phyloP scores from a whole-genome alignment of 2,329 filamentous ascomycete species.

The Epichloe coenophiala region DNA sequence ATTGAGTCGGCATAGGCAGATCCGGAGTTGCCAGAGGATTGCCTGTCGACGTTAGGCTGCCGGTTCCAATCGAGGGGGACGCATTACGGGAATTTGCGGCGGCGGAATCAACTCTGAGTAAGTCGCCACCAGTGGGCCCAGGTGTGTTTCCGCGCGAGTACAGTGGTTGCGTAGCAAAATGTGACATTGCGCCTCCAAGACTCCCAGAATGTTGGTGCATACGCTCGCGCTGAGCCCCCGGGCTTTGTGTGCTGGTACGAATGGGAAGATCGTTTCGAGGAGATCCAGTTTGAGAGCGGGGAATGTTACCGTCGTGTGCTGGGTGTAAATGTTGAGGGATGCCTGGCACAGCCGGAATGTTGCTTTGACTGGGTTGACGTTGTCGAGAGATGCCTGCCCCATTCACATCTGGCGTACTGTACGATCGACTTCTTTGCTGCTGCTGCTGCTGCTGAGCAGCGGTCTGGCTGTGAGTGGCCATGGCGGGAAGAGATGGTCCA shows the following conservation, averaged over 20 bases:
- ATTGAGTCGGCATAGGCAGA: slow-evolving; percentile 51
- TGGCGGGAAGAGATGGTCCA: slow-evolving; percentile 66
- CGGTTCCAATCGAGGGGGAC: slow-evolving; percentile 32
- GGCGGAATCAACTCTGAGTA: slow-evolving; percentile 25
- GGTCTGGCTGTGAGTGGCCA: slow-evolving; percentile 44
- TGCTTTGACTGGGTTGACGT: slow-evolving; percentile 38
- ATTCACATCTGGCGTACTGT: slow-evolving; percentile 91
- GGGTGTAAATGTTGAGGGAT: slow-evolving; percentile 58
- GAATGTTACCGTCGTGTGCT: slow-evolving; percentile 48
- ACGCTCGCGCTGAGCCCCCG: slow-evolving; percentile 51
- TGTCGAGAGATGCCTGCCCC: slow-evolving; percentile 46
- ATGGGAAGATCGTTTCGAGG: slow-evolving; percentile 56
- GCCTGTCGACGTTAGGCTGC: slow-evolving; percentile 12
- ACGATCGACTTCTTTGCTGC: slow-evolving; percentile 67
- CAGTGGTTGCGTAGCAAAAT: slow-evolving; percentile 42
- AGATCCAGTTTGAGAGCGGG: slow-evolving; percentile 71
- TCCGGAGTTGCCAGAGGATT: slow-evolving; percentile 32
- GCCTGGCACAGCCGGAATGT: slow-evolving; percentile 59
- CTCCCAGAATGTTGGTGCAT: slow-evolving; percentile 34
- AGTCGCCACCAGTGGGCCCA: slow-evolving; percentile 18
- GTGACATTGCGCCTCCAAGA: slow-evolving; percentile 37
- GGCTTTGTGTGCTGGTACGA: slow-evolving; percentile 57
- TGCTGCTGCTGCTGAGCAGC: slow-evolving; percentile 36
- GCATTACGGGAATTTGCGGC: slow-evolving; percentile 28
- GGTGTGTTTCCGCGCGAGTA: slow-evolving; percentile 35